A percentile compares a stretch with the other conserved stretches of the same genome.
These are phyloP conservation scores for Pyrenula aspistea DNA, from an alignment of 495 filamentous ascomycete species.

Conservation along the genomic window DNA sequence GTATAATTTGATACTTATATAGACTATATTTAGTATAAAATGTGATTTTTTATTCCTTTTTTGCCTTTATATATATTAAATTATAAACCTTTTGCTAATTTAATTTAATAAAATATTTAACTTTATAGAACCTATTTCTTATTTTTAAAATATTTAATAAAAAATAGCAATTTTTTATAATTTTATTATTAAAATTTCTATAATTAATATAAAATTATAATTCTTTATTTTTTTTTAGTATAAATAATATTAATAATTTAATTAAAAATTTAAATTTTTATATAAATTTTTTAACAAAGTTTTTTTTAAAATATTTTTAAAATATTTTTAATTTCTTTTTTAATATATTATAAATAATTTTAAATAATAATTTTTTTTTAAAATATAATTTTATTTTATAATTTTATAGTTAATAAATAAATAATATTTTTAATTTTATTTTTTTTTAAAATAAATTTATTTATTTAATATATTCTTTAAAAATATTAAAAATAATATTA, in stretches of 20 bases:
- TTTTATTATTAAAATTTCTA: conserved; percentile 9
- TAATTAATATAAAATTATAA: conserved; percentile 6
- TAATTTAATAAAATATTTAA: conserved; percentile 10
- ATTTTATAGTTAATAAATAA: not conserved
- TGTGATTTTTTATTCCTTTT: conserved; percentile 11
- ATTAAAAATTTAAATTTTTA: conserved; percentile 3
- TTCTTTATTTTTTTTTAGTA: conserved; percentile 9
- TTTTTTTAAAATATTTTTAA: not conserved
- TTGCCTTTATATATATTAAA: conserved; percentile 6
- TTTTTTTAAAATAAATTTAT: not conserved
- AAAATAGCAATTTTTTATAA: conserved; percentile 7
- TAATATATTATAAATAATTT: not conserved
- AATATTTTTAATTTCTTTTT: not conserved
- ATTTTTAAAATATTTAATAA: conserved; percentile 7
- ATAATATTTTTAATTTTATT: not conserved
- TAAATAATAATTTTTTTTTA: not conserved
- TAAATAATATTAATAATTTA: conserved; percentile 5
- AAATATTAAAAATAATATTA: not conserved
- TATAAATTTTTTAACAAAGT: conserved; percentile 3
- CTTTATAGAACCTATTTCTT: not conserved
- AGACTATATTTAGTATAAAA: conserved; percentile 6
- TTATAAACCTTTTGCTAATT: conserved; percentile 11
- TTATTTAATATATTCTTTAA: not conserved
- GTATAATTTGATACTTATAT: conserved; percentile 11
- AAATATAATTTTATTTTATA: not conserved